These are phyloP conservation scores for Termitomyces sp. DNA, from an alignment of 768 basidiomycete species.

Conservation along the genomic window DNA sequence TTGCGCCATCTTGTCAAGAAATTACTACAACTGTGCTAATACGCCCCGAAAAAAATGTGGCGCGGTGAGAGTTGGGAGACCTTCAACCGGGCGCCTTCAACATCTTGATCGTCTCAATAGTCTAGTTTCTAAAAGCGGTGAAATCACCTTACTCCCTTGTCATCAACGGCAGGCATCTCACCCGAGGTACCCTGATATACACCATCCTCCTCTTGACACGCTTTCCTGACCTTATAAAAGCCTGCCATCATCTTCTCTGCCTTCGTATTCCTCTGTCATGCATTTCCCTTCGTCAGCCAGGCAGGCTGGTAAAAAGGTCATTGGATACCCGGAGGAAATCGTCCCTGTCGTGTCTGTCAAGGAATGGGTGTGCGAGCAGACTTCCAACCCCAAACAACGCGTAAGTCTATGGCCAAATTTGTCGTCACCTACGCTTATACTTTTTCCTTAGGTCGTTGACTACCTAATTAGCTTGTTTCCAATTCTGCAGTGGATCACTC, in stretches of 20 bases:
- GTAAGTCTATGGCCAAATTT: constrained; percentile 33
- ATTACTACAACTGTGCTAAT: constrained; percentile 27
- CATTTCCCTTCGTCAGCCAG: constrained; percentile 31
- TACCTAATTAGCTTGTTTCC: constrained; percentile 83
- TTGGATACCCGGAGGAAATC: constrained; percentile 57
- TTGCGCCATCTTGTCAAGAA: constrained; percentile 23
- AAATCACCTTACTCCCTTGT: background rate
- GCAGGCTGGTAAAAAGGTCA: constrained; percentile 50
- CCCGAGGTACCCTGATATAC: background rate
- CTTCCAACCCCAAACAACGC: constrained; percentile 41
- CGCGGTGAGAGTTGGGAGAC: background rate
- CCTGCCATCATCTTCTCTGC: background rate
- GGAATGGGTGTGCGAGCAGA: constrained; percentile 45
- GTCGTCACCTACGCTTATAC: background rate
- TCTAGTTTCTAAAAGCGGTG: background rate
- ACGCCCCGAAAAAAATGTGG: constrained; percentile 8
- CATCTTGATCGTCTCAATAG: background rate
- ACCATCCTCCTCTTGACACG: background rate
- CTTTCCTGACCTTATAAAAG: background rate
- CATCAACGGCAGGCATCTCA: background rate
- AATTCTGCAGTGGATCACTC: constrained; percentile 77
- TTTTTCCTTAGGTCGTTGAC: constrained; percentile 42
- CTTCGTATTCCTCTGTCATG: constrained; percentile 9
- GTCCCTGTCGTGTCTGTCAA: constrained; percentile 58
- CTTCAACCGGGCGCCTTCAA: background rate